Evolutionary conservation across 768 basidiomycete genomes (phyloP), one percentile per base, ranked within the genome.

Genomic region (Candolleomyces aberdarensis): DNA sequence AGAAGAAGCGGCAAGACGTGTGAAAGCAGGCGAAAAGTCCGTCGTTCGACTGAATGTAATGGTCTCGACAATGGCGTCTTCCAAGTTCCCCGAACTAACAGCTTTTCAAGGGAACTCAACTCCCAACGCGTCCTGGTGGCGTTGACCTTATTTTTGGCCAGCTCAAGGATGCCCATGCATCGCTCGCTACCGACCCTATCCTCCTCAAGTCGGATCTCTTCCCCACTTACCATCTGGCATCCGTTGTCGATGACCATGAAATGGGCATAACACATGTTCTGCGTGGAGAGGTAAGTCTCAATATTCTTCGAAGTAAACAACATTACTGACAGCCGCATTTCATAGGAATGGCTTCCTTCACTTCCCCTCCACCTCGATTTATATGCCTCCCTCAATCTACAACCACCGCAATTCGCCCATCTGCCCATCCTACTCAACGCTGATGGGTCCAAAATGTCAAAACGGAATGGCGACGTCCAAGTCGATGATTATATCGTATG

Each of bases 191-290:
- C 2, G 97, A 99, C 70, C 94, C 95, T 22, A 85, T 98, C 49
- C 77, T 98, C 3, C 78, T 98, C 62, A 98, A 99, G 72, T 88
- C 91, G 0, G 97, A 99, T 71, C 77, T 85, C 1, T 96, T 91
- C 71, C 97, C 97, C 5, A 98, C 96, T 0, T 99, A 99, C 70
- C 97, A 98, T 64, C 83, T 99, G 5, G 96, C 97, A 0, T 95
- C 88, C 20, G 93, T 98, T 0, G 93, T 96, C 0, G 97, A 99
- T 65, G 97, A 99, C 74, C 86, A 94, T 66, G 86, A 88, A 66
- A 99, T 99, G 97, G 88, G 88, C 0, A 93, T 99, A 22, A 93
- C 94, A 0, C 97, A 98, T 74, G 96, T 98, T 5, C 75, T 98
- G 1, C 85, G 97, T 29, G 97, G 97, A 54, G 96, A 98, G 83